Percentiles rank a stretch among this genome's conserved stretches.
Evolutionary conservation across 2,329 filamentous ascomycete species (phyloP).

Genomic region (Ceratocystis alfenasii): DNA sequence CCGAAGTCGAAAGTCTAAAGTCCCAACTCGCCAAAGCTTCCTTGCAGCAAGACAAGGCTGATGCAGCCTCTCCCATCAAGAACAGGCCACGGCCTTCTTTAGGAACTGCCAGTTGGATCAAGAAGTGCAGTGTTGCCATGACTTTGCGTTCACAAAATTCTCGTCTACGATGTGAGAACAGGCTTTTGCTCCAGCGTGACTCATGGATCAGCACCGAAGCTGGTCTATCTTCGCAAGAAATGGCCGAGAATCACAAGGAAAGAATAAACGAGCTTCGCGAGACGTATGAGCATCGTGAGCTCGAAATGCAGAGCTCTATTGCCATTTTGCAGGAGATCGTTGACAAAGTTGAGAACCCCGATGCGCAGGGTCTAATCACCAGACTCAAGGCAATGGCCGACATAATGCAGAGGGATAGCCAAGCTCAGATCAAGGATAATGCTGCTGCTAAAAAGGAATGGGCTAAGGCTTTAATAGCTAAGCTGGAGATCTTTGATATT

Average conservation of each 20-base stretch:
- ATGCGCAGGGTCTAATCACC: neutral
- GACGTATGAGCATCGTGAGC: neutral
- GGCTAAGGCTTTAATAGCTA: neutral
- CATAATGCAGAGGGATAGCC: neutral
- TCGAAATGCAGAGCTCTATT: neutral
- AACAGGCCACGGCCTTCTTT: neutral
- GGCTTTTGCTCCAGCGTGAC: neutral
- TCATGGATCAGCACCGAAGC: neutral
- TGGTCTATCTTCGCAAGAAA: neutral
- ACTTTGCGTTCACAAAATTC: neutral
- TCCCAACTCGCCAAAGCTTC: neutral
- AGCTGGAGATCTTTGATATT: neutral
- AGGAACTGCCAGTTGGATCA: neutral
- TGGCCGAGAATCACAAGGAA: slow-evolving; percentile 2
- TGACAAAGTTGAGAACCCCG: neutral
- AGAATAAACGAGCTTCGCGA: neutral
- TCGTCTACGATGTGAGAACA: neutral
- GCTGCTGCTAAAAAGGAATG: neutral
- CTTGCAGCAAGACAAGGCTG: neutral
- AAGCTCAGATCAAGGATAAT: neutral
- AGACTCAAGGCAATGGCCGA: neutral
- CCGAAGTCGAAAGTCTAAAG: neutral
- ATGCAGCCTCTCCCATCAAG: too few species aligned
- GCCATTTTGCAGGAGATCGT: neutral
- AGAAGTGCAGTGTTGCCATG: neutral